Evolutionary conservation across 2,329 filamentous ascomycete genomes (phyloP).

Genomic region (Colletotrichum tabaci): DNA sequence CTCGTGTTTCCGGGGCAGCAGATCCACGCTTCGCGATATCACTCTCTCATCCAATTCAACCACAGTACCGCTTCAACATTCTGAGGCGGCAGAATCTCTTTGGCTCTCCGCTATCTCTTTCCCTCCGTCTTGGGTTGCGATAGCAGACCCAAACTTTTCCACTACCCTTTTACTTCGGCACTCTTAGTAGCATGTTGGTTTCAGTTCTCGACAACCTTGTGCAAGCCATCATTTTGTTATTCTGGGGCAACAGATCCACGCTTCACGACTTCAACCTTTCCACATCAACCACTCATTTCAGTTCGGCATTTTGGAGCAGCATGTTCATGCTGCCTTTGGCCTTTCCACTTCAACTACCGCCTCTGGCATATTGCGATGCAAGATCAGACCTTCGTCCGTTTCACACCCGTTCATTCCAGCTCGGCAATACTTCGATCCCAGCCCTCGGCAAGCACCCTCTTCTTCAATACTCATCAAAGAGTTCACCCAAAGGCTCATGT

Average conservation of each 20-base stretch:
- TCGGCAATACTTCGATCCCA: background rate
- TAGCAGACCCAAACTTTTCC: background rate
- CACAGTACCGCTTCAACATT: no score
- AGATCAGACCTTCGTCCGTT: background rate
- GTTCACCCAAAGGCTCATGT: background rate
- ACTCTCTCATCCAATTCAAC: no score
- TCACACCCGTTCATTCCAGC: background rate
- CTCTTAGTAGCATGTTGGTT: background rate
- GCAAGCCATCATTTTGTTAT: background rate
- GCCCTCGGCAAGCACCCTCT: no score
- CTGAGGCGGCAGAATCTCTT: no score
- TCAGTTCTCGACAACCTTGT: background rate
- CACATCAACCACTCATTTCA: no score
- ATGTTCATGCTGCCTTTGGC: conserved; percentile 47
- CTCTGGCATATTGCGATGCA: background rate
- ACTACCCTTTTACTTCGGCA: background rate
- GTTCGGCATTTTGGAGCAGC: no score
- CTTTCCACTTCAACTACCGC: background rate
- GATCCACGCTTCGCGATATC: background rate
- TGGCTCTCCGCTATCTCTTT: no score
- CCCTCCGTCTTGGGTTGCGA: background rate
- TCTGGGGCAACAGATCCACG: background rate
- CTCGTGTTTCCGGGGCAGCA: background rate
- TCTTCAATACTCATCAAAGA: no score
- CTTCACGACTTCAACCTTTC: no score